A percentile compares a stretch with the other conserved stretches of the same genome.
These are phyloP conservation scores for Hordeum marinum DNA, from an alignment of 176 grass and related monocot genomes.

Conservation along the genomic window DNA sequence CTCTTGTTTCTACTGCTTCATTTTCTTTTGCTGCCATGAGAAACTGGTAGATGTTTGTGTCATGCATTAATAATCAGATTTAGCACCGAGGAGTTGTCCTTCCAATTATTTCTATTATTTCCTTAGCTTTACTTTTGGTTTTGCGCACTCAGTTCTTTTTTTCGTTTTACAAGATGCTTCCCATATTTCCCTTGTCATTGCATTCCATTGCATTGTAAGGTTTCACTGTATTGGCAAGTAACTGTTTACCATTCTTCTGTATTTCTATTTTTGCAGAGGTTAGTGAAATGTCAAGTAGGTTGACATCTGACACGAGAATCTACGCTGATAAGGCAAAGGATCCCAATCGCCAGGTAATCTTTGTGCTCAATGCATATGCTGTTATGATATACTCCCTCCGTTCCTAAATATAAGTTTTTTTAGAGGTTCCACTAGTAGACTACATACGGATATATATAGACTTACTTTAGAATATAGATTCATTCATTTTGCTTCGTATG, in stretches of 20 bases:
- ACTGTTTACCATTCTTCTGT: background rate
- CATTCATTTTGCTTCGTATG: no score
- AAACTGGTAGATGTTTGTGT: background rate
- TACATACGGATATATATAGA: no score
- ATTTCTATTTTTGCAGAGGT: conserved; percentile 62
- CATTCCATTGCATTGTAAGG: background rate
- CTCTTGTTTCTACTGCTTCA: background rate
- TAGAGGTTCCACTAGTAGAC: no score
- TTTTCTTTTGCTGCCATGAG: background rate
- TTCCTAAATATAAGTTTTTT: no score
- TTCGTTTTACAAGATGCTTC: no score
- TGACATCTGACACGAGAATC: conserved; percentile 83
- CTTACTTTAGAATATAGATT: no score
- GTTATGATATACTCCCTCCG: background rate
- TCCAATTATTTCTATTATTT: background rate
- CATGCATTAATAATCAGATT: background rate
- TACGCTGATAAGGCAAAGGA: conserved; percentile 97
- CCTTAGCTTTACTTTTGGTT: background rate
- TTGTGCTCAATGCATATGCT: background rate
- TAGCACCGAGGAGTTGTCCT: background rate
- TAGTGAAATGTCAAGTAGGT: conserved; percentile 86
- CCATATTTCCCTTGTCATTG: conserved; percentile 1
- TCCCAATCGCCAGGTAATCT: conserved; percentile 77
- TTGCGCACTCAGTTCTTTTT: background rate
- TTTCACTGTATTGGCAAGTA: background rate